Percentiles rank a stretch among this genome's conserved stretches.
phyloP scores from a whole-genome alignment of 2,329 filamentous ascomycete genomes.

The Decorospora gaudefroyi region DNA sequence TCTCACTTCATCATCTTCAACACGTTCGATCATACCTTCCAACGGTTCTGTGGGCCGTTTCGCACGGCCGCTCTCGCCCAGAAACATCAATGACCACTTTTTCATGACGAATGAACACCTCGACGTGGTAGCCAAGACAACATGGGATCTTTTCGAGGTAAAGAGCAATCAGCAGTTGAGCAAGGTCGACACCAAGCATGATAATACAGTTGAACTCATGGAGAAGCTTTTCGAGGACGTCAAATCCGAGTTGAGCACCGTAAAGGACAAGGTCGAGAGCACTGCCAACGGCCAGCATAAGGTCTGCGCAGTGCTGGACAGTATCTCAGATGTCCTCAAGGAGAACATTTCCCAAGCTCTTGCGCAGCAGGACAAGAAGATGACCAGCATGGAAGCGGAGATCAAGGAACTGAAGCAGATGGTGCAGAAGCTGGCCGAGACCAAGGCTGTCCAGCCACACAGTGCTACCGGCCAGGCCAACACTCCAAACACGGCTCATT shows the following conservation, averaged over 20 bases:
- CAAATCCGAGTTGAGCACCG: constrained; percentile 29
- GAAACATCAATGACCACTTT: constrained; percentile 39
- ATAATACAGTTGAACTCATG: constrained; percentile 24
- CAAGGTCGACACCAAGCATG: constrained; percentile 22
- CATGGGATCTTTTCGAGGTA: constrained; percentile 31
- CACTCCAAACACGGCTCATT: constrained; percentile 5
- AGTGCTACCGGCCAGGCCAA: constrained; percentile 3
- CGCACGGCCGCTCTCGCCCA: constrained; percentile 13
- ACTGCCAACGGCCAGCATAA: constrained; percentile 10
- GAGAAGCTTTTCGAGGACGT: constrained; percentile 34
- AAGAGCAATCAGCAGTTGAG: constrained; percentile 19
- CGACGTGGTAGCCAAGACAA: constrained; percentile 37
- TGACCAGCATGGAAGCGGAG: constrained; percentile 24
- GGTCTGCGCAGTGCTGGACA: constrained; percentile 32
- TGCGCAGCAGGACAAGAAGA: constrained; percentile 33
- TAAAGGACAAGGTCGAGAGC: constrained; percentile 31
- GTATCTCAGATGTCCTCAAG: constrained; percentile 35
- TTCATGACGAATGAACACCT: constrained; percentile 46
- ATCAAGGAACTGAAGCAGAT: constrained; percentile 37
- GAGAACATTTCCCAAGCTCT: constrained; percentile 31
- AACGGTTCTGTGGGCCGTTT: constrained; percentile 3
- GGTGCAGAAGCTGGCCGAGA: constrained; percentile 23
- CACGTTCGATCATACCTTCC: constrained; percentile 7
- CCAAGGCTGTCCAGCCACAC: constrained; percentile 8
- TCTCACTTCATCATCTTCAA: constrained; percentile 4